Conservation (phyloP, 148 eudicot genomes). For the Amaranthus hypochondriacus region DNA sequence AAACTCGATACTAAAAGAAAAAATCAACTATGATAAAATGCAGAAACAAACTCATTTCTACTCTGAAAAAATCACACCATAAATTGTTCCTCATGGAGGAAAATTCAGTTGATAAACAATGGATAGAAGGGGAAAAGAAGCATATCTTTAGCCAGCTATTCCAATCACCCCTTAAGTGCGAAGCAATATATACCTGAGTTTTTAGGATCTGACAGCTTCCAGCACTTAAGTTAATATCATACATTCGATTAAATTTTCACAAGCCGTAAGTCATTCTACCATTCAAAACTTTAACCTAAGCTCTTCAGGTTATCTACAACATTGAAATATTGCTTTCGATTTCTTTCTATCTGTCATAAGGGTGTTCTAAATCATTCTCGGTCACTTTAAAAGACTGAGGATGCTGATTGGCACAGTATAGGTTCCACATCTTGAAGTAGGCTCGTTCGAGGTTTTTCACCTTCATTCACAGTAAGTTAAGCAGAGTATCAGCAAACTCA, state of each 20-base stretch:
- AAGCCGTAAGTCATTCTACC: conserved; percentile 18
- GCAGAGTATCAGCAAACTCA: conserved; percentile 7
- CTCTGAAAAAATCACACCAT: conserved; percentile 17
- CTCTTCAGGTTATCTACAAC: conserved; percentile 37
- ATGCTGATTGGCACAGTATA: conserved; percentile 70
- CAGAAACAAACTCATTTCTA: too few species aligned
- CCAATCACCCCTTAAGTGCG: conserved; percentile 16
- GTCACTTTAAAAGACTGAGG: conserved; percentile 76
- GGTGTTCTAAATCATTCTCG: conserved; percentile 68
- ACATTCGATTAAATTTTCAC: conserved; percentile 20
- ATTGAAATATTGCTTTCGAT: conserved; percentile 13
- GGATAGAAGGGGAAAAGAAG: conserved; percentile 2
- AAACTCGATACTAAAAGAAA: too few species aligned
- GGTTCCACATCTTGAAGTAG: conserved; percentile 88
- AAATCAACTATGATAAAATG: neutral
- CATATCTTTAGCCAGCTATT: conserved; percentile 7
- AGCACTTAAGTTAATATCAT: conserved; percentile 24
- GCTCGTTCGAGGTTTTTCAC: conserved; percentile 83
- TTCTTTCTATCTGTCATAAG: conserved; percentile 47
- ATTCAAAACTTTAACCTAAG: conserved; percentile 17
- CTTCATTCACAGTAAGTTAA: conserved; percentile 29
- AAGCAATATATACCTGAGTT: conserved; percentile 31
- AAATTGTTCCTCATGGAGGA: conserved; percentile 26
- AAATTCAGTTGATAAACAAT: conserved; percentile 21
- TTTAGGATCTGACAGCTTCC: conserved; percentile 24